These are phyloP conservation scores for Lipomyces orientalis DNA, from an alignment of 805 yeast genomes.

Conservation along the genomic window DNA sequence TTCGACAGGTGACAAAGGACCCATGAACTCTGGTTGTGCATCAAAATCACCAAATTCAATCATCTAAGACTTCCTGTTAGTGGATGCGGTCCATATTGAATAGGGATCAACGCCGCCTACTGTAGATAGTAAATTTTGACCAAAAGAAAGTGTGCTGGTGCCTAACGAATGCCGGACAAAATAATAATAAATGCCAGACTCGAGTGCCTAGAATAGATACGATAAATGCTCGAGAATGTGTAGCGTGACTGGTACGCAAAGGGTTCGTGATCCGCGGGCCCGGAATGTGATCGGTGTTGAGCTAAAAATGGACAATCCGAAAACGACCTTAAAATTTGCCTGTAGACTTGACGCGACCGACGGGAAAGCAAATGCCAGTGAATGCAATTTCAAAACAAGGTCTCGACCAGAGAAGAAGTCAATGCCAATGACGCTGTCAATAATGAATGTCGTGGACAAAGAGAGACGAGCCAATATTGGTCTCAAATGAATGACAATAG, in stretches of 20 bases:
- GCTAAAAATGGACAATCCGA: not conserved
- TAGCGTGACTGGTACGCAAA: not conserved
- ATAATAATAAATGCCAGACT: not conserved
- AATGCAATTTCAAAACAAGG: not conserved
- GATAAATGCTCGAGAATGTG: not conserved
- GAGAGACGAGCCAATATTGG: constrained; percentile 1
- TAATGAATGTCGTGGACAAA: constrained; percentile 2
- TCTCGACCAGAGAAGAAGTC: not conserved
- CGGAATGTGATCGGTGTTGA: not conserved
- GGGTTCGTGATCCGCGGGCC: not conserved
- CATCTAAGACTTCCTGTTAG: not conserved
- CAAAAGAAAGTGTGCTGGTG: not conserved
- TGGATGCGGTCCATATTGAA: not conserved
- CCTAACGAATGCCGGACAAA: not conserved
- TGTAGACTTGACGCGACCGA: not conserved
- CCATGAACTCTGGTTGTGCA: not conserved
- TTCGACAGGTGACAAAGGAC: not conserved
- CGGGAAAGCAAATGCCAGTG: not conserved
- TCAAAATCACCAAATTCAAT: constrained; percentile 11
- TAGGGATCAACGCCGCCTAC: not conserved
- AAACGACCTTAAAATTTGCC: not conserved
- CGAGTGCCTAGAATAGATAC: not conserved
- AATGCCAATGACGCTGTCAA: not conserved
- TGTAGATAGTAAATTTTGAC: not conserved
- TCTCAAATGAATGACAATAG: constrained; percentile 4